Conservation (phyloP, 75 land plant species). For the Cryptomeria japonica region DNA sequence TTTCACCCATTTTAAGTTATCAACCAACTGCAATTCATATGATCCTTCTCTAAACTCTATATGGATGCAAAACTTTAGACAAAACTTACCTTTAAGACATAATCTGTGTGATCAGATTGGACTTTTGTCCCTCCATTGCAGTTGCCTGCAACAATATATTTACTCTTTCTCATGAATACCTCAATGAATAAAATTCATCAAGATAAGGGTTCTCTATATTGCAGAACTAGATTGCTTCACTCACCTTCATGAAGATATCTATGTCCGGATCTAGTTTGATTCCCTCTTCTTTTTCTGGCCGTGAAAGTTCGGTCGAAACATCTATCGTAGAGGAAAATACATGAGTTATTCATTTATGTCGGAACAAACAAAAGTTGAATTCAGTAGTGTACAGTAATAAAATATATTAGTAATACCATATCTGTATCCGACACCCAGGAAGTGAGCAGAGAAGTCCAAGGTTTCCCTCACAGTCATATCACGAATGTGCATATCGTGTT, state of each 20-base stretch:
- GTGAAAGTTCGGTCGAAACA: constrained; percentile 63
- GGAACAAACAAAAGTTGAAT: not conserved
- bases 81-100: constrained; percentile 28
- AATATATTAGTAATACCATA: constrained; percentile 39
- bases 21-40: not conserved
- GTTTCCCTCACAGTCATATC: constrained; percentile 73
- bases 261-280: constrained; percentile 89
- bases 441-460: constrained; percentile 50
- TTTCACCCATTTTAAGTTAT: not conserved
- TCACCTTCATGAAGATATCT: constrained; percentile 88
- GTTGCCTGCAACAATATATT: constrained; percentile 27
- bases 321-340: constrained; percentile 33
- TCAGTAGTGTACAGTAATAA: too few species aligned
- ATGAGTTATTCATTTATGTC: not conserved
- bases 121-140: constrained; percentile 32
- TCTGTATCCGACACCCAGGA: constrained; percentile 51
- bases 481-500: constrained; percentile 47
- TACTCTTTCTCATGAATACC: constrained; percentile 28
- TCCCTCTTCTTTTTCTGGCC: constrained; percentile 75
- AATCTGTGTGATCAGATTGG: constrained; percentile 33
- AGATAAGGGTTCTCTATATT: not conserved
- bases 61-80: not conserved
- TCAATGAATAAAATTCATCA: constrained; percentile 19
- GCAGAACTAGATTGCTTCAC: not conserved
- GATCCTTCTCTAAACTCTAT: not conserved